Base-by-base conservation (phyloP, 2,329 filamentous ascomycete species). In the Fusarium pseudocircinatum region DNA sequence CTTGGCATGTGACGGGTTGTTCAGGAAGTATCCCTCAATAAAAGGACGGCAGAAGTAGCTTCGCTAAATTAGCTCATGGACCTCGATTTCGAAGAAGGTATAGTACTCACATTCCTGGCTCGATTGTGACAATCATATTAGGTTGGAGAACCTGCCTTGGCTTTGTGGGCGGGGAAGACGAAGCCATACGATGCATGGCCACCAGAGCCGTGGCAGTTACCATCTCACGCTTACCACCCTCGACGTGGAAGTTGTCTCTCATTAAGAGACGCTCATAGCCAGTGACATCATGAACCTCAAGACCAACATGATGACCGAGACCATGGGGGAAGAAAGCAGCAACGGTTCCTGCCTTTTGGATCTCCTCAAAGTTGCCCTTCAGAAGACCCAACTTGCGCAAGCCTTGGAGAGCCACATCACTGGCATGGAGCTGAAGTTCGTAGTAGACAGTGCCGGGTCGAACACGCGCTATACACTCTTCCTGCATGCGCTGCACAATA, bases 401-500 rank as follows among this genome's bases (percentile, higher is more conserved):
- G 3, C 93, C 94, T 28, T 88, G 84, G 34, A 94, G 89, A 7
- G 93, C 94, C 28, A 97, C 89, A 40, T 89, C 85, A 57, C 93
- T 91, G 2, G 95, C 94, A 68, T 90, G 86, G 7, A 92, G 84
- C 78, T 97, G 93, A 22, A 97, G 87, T 74, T 92, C 87, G 56
- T 92, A 88, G 86, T 92, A 97, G 37, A 88, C 82, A 3, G 91
- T 88, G 6, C 93, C 94, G 0, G 93, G 93, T 44, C 87, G 87
- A 28, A 97, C 85, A 75, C 89, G 86, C 12, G 84, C 84, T 78
- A 97, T 93, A 75, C 92, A 95, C 61, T 90, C 87, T 13, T 87
- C 85, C 82, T 97, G 95, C 94, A 98, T 97, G 67, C 88, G 85
- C 74, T 93, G 86, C 7, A 97, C 95, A 32, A 96, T 86, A 50